Conservation (phyloP, 257 asterid genomes). For the Thymus quinquecostatus region DNA sequence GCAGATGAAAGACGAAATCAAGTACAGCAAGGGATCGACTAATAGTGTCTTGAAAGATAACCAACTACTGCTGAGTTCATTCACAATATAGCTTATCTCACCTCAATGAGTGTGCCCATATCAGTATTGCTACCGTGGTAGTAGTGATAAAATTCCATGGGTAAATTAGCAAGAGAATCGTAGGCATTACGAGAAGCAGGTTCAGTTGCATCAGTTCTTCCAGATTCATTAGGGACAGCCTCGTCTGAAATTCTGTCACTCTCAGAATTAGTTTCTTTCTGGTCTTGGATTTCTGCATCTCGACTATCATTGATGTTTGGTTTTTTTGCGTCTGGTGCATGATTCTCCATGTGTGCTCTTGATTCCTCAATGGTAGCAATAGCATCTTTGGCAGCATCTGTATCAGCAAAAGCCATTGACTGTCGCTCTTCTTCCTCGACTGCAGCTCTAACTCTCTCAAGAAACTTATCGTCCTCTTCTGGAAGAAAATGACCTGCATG, state of each 20-base stretch:
- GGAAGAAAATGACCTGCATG: constrained; percentile 87
- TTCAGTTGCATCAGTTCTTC: constrained; percentile 36
- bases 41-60: constrained; percentile 4
- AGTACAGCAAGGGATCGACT: constrained; percentile 5
- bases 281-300: constrained; percentile 39
- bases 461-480: constrained; percentile 96
- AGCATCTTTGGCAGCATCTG: constrained; percentile 86
- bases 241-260: constrained; percentile 31
- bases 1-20: constrained; percentile 34
- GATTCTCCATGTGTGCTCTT: constrained; percentile 47
- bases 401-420: constrained; percentile 74
- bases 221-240: constrained; percentile 43
- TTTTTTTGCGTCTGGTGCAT: constrained; percentile 41
- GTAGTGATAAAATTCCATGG: constrained; percentile 93
- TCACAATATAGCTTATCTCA: constrained; percentile 26
- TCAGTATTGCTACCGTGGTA: constrained; percentile 93
- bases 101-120: constrained; percentile 98
- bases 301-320: constrained; percentile 27
- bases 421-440: constrained; percentile 97
- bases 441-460: constrained; percentile 92
- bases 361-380: constrained; percentile 79
- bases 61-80: background rate
- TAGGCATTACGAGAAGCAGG: constrained; percentile 49
- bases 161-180: constrained; percentile 64
- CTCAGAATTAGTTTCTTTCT: constrained; percentile 28